Evolutionary conservation across 2,329 filamentous ascomycete species (phyloP).

Genomic region (Penicillium sp.): DNA sequence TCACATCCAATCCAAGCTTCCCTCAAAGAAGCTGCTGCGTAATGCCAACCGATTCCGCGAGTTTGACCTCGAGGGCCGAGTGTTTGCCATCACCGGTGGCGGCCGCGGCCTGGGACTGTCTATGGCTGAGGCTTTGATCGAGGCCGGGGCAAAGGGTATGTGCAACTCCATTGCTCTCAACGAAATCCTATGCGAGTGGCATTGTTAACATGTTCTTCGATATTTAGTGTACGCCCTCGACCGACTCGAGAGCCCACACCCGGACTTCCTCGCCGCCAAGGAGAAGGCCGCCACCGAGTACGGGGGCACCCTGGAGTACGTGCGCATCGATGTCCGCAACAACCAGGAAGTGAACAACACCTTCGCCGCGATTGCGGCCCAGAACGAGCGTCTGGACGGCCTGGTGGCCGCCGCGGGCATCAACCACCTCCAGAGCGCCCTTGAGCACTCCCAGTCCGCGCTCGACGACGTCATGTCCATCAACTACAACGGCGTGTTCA

Average conservation of each 20-base stretch:
- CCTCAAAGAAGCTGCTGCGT: conserved; percentile 20
- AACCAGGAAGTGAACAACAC: conserved; percentile 35
- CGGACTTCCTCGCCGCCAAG: conserved; percentile 44
- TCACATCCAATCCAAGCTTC: conserved; percentile 34
- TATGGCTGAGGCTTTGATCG: conserved; percentile 48
- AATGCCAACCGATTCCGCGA: conserved; percentile 40
- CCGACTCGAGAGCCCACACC: conserved; percentile 42
- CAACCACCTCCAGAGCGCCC: conserved; percentile 42
- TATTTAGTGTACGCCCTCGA: conserved; percentile 49
- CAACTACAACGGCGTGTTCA: conserved; percentile 52
- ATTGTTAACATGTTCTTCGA: too few species aligned
- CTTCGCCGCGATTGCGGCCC: conserved; percentile 35
- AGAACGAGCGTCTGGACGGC: conserved; percentile 41
- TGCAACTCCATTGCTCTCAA: not conserved
- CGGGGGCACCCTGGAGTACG: conserved; percentile 46
- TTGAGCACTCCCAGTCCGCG: conserved; percentile 43
- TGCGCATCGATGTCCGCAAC: conserved; percentile 49
- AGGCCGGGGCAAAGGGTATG: conserved; percentile 49
- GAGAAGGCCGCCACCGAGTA: conserved; percentile 35
- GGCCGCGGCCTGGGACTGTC: conserved; percentile 45
- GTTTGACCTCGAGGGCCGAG: conserved; percentile 43
- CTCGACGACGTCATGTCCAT: conserved; percentile 47
- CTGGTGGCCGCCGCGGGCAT: conserved; percentile 45
- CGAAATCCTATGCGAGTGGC: too few species aligned
- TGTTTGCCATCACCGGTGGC: conserved; percentile 46